Conservation (phyloP, 1,284 basidiomycete genomes). For the Cryptococcus amylolentus region DNA sequence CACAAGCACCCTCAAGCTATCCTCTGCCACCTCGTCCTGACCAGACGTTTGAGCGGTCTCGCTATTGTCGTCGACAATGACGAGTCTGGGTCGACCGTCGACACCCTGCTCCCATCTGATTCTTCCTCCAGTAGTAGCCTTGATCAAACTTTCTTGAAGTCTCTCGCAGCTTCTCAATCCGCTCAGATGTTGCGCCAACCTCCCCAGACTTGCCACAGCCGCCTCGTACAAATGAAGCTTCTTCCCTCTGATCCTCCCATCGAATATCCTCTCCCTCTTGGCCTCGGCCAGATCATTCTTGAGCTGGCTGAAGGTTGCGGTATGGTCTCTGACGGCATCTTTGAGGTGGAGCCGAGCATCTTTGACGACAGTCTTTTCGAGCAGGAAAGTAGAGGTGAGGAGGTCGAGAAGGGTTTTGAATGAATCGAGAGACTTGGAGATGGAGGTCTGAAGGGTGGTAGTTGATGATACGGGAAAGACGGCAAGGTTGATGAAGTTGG, state of each 20-base stretch:
- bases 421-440: slow-evolving; percentile 78
- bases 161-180: slow-evolving; percentile 78
- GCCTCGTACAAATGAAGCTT: slow-evolving; percentile 69
- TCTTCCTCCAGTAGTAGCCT: slow-evolving; percentile 59
- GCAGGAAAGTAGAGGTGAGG: slow-evolving; percentile 75
- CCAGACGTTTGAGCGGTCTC: not conserved
- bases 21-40: slow-evolving; percentile 55
- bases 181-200: slow-evolving; percentile 84
- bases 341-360: slow-evolving; percentile 58
- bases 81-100: not conserved
- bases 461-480: slow-evolving; percentile 84
- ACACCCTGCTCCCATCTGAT: slow-evolving; percentile 43
- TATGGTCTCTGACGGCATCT: slow-evolving; percentile 72
- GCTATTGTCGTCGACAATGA: not conserved
- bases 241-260: slow-evolving; percentile 50
- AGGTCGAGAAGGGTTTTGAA: slow-evolving; percentile 78
- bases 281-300: slow-evolving; percentile 80
- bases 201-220: slow-evolving; percentile 73
- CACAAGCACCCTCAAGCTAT: slow-evolving; percentile 72
- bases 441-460: slow-evolving; percentile 71
- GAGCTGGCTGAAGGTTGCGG: slow-evolving; percentile 77
- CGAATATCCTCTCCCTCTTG: slow-evolving; percentile 67
- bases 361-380: slow-evolving; percentile 56
- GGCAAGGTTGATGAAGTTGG: slow-evolving; percentile 75
- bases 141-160: slow-evolving; percentile 73